A percentile compares a stretch with the other conserved stretches of the same genome.
phyloP scores from a whole-genome alignment of 371 early-diverging fungal species.

The Mortierella sp. region DNA sequence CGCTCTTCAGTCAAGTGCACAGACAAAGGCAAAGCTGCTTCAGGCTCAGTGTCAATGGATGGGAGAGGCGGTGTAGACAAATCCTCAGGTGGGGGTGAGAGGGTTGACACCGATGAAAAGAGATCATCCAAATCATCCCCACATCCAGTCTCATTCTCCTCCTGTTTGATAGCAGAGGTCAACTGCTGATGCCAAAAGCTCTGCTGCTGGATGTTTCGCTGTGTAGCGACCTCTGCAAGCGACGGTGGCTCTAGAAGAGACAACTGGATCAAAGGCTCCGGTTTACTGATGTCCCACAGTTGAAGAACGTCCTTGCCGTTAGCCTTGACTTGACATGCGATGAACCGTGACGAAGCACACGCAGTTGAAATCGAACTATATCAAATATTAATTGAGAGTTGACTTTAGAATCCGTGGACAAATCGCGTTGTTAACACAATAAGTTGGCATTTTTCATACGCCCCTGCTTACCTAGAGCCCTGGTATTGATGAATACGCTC shows the following conservation, averaged over 20 bases:
- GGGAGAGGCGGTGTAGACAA: slow-evolving; percentile 11
- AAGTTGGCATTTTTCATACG: background rate
- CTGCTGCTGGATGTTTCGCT: background rate
- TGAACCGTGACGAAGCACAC: slow-evolving; percentile 25
- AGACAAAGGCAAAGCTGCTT: background rate
- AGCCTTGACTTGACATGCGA: slow-evolving; percentile 24
- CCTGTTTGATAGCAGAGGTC: background rate
- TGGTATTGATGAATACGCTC: slow-evolving; percentile 35
- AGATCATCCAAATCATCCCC: background rate
- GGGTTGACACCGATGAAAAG: slow-evolving; percentile 26
- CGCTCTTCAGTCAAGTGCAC: background rate
- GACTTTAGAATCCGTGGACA: no score
- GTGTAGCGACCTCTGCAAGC: slow-evolving; percentile 5
- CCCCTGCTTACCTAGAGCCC: slow-evolving; percentile 26
- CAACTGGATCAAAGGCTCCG: slow-evolving; percentile 21
- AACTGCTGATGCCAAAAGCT: background rate
- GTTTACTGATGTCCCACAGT: slow-evolving; percentile 38
- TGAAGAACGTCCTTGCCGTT: slow-evolving; percentile 19
- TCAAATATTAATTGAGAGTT: background rate
- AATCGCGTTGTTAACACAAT: background rate
- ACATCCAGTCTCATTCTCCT: background rate
- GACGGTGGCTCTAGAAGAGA: slow-evolving; percentile 27
- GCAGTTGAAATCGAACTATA: slow-evolving; percentile 24
- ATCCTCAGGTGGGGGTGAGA: slow-evolving; percentile 29
- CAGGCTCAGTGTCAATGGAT: background rate